Base-by-base conservation (phyloP, 345 rosid species). In the Bruguiera sexangula region DNA sequence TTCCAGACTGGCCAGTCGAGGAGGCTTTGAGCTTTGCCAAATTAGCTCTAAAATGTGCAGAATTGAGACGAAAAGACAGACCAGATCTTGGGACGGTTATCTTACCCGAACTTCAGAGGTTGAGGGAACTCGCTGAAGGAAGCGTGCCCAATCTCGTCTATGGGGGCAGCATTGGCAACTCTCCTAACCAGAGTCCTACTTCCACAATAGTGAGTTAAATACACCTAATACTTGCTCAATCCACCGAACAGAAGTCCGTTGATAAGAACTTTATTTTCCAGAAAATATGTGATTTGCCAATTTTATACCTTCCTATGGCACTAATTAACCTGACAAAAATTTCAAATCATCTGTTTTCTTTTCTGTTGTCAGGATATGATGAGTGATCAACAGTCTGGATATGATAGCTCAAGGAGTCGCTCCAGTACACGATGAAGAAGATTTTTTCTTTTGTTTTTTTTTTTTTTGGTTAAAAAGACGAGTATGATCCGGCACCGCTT, bases 51-150 rank as follows among this genome's bases (percentile, higher is more conserved):
- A 70, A 83, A 58, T 95, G 97, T 60, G 85, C 96, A 6, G 96
- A 95, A 58, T 62, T 90, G 76, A 84, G 99, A 76, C 77, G 84
- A 39, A 95, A 82, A 79, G 97, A 95, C 79, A 87, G 99, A 73
- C 99, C 99, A 16, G 91, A 95, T 76, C 90, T 95, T 1, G 85
- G 87, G 58, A 73, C 36, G 11, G 84, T 58, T 5, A 57, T 95
- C 43, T 71, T 95, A 68, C 97, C 96, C 31, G 91, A 82, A 80
- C 96, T 92, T 37, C 76, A 91, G 61, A 83, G 83, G 73, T 70
- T 89, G 79, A 87, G 89, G 69, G 77, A 15, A 26, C 86, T 89
- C 37, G 96, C 88, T 3, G 97, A 86, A 60, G 86, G 74, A 46
- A 75, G 63, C 50, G 81, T 75, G 84, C 75, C 87, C 46, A 55